Base-by-base conservation (phyloP, 768 basidiomycete genomes). In the Leucogyrophana mollusca region DNA sequence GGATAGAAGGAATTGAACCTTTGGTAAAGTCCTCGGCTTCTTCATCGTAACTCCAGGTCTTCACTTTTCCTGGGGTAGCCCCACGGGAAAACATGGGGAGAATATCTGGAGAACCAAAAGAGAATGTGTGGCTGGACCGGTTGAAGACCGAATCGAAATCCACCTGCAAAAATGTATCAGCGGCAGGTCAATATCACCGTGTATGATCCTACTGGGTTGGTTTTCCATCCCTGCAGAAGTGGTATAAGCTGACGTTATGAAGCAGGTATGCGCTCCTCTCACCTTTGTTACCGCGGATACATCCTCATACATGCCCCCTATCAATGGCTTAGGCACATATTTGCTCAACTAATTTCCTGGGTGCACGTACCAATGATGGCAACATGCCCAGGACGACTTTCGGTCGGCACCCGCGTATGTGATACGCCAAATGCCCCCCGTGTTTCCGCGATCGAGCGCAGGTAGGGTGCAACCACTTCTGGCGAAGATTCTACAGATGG, bases 111-210 rank as follows among this genome's bases (percentile, higher is more conserved):
- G 86, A 88, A 1, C 91, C 91, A 49, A 94, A 93, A 1, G 87
- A 85, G 59, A 82, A 94, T 0, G 89, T 89, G 17, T 76, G 69
- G 32, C 74, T 77, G 2, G 89, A 90, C 56, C 83, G 85, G 56
- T 93, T 94, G 64, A 94, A 90, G 11, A 93, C 81, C 1, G 89
- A 90, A 62, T 94, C 90, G 59, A 94, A 93, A 55, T 90, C 80
- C 40, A 93, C 72, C 64, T 75, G 53, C 52, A 34, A 22, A 37
- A 36, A n/a, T 7, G 4, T 4, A 18, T 9, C 22, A 17, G 36
- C 16, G 13, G 25, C 47, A 1, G 34, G 40, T 56, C 11, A 49
- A 32, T 30, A 43, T 23, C 33, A 21, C 6, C n/a, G 17, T 17
- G 20, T 16, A 17, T 23, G 8, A 24, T 36, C 52, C 50, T 55